Base-by-base conservation (phyloP, 1,284 basidiomycete species). In the Phlebopus sp. region DNA sequence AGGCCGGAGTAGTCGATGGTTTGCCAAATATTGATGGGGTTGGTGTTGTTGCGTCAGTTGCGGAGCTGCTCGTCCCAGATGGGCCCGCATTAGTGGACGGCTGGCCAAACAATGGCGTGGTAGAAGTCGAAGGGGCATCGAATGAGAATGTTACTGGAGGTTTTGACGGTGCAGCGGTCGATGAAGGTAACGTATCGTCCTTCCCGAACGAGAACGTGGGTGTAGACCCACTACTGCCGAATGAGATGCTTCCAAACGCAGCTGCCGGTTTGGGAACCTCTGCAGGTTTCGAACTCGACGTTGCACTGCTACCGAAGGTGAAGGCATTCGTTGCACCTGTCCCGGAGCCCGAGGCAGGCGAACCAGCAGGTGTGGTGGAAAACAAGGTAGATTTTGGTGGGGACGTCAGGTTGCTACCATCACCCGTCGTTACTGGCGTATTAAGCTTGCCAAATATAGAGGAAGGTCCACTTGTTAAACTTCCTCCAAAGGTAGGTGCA, bases 201-300 rank as follows among this genome's bases (percentile, higher is more conserved):
- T 68, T 57, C 42, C 58, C 58, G 43, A 60, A 58, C 1, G 54
- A 21, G 46, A 60, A 62, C 23, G 48, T 15, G 2, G 50, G 41
- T 13, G 50, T n/a, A 5, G 57, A 41, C 19, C 42, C 36, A 37
- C 44, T 42, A 15, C 46, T 4, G 32, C 46, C 35, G 30, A 52
- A 44, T 48, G 47, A 3, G 38, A 45, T n/a, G 21, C 25, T 52
- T 52, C 53, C 53, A 42, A 65, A 64, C 5, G 54, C 57, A 39
- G 62, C 29, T 15, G 66, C 38, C 2, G 64, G 45, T 37, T 59
- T 54, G 21, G 51, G 18, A 40, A 38, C 54, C 43, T 60, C 67
- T 4, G 31, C 37, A 25, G 56, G 45, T 34, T 55, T 63, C 2
- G 53, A 41, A 46, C 44, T 42, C 41, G 37, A 43, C 30, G 43